Evolutionary conservation across 768 basidiomycete genomes (phyloP).

Genomic region (Mycena leptocephala): DNA sequence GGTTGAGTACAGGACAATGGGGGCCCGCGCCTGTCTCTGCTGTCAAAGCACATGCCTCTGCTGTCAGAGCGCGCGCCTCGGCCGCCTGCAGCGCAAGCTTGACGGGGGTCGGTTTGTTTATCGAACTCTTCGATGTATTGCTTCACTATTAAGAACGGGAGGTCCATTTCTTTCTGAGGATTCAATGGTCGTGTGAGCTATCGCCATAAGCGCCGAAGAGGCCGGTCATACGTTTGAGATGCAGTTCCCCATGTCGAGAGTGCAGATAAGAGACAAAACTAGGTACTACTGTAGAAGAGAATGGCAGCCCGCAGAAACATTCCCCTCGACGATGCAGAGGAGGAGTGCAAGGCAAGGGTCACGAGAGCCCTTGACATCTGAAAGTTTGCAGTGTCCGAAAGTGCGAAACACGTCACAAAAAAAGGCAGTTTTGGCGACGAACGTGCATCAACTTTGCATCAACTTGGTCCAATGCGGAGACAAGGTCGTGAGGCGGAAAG

Average conservation of each 20-base stretch:
- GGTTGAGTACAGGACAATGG: not conserved
- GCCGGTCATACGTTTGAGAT: constrained; percentile 32
- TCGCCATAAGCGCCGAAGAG: not conserved
- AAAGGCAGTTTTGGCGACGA: constrained; percentile 13
- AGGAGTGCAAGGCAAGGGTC: not conserved
- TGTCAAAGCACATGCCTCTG: constrained; percentile 13
- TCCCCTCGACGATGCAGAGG: not conserved
- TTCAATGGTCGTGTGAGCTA: constrained; percentile 38
- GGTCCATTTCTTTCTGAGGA: constrained; percentile 37
- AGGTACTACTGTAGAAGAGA: no score
- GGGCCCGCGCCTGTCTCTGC: constrained; percentile 26
- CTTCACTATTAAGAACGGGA: constrained; percentile 29
- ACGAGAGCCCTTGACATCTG: constrained; percentile 19
- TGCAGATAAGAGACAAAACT: not conserved
- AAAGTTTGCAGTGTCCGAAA: no score
- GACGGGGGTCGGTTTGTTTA: constrained; percentile 26
- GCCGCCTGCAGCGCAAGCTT: constrained; percentile 17
- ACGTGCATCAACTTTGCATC: no score
- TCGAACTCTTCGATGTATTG: constrained; percentile 10
- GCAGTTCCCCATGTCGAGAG: constrained; percentile 39
- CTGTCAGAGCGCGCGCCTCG: constrained; percentile 11
- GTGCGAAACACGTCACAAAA: not conserved
- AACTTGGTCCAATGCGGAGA: no score
- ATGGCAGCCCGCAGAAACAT: not conserved
- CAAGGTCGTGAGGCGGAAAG: no score